Evolutionary conservation across 2,329 filamentous ascomycete species (phyloP).

Genomic region (Alternaria postmessia): DNA sequence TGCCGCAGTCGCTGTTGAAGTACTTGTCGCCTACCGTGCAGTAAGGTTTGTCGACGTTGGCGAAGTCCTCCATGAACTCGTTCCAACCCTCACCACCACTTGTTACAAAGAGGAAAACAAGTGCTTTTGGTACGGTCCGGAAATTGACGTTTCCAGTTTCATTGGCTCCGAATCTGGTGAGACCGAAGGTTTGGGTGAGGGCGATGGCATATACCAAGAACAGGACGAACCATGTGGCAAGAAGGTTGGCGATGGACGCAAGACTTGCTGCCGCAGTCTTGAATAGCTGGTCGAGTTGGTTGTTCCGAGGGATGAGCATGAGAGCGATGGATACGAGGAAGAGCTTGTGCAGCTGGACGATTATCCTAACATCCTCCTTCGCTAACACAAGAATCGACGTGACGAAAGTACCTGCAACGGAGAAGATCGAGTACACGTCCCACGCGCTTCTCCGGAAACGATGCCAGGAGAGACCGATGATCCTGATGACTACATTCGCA

Average conservation of each 20-base stretch:
- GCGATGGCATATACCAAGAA: slow-evolving; percentile 97
- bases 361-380: slow-evolving; percentile 63
- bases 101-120: slow-evolving; percentile 92
- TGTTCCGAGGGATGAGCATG: slow-evolving; percentile 92
- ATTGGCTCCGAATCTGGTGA: slow-evolving; percentile 82
- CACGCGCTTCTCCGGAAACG: slow-evolving; percentile 92
- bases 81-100: slow-evolving; percentile 98
- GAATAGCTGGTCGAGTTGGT: slow-evolving; percentile 96
- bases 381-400: slow-evolving; percentile 81
- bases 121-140: slow-evolving; percentile 88
- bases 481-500: slow-evolving; percentile 81
- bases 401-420: slow-evolving; percentile 80
- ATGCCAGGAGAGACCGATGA: slow-evolving; percentile 89
- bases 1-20: slow-evolving; percentile 91
- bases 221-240: slow-evolving; percentile 96
- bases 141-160: slow-evolving; percentile 88
- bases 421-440: slow-evolving; percentile 87
- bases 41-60: slow-evolving; percentile 77
- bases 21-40: slow-evolving; percentile 78
- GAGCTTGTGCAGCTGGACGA: slow-evolving; percentile 87
- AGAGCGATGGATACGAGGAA: slow-evolving; percentile 91
- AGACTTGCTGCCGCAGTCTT: slow-evolving; percentile 97
- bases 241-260: slow-evolving; percentile 85
- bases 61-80: slow-evolving; percentile 93
- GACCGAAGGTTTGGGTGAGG: slow-evolving; percentile 91